Evolutionary conservation across 495 filamentous ascomycete genomes (phyloP), one percentile per base, ranked within the genome.

Genomic region (Ramalina peruviana): DNA sequence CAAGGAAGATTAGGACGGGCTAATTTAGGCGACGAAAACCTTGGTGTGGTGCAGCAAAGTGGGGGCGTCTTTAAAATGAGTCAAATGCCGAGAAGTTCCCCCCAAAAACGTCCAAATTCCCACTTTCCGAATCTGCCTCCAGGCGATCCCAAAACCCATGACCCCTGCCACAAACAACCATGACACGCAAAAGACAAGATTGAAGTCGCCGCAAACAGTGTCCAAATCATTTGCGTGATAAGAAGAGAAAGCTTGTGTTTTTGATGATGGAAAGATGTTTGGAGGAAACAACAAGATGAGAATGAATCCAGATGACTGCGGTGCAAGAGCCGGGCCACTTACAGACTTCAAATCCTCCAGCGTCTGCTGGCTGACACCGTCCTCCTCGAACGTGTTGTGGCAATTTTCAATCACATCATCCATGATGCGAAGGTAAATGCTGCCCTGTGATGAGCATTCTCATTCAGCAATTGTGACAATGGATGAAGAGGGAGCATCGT

Each of bases 341-440:
- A 97, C 90, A 73, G 78, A 73, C 63, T 75, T 79, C 75, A 99
- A 71, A 61, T 94, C 86, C 53, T 85, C 73, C 57, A 99, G 72
- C 42, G 86, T 86, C 55, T 77, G 69, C 62, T 86, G 83, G 51
- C 92, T 86, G 52, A 97, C 85, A 55, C 93, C 93, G 59, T 82
- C 84, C 64, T 97, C 92, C 65, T 99, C 93, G 66, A 99, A 97
- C 65, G 95, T 89, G 59, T 90, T 82, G 65, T 86, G 77, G 60
- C 88, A 94, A 48, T 78, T 76, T 52, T 85, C 79, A 62, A 94
- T 81, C 52, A 97, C 88, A 64, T 92, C 89, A 51, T 85, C 72
- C 67, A 99, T 96, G 72, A 97, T 85, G 63, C 81, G 75, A 63
- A 82, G 72, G 71, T 95, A 99, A 54, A 96, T 80, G 52, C 65